Evolutionary conservation across 192 early-diverging fungal genomes (phyloP), one percentile per base, ranked within the genome.

Genomic region (Umbelopsis isabellina): DNA sequence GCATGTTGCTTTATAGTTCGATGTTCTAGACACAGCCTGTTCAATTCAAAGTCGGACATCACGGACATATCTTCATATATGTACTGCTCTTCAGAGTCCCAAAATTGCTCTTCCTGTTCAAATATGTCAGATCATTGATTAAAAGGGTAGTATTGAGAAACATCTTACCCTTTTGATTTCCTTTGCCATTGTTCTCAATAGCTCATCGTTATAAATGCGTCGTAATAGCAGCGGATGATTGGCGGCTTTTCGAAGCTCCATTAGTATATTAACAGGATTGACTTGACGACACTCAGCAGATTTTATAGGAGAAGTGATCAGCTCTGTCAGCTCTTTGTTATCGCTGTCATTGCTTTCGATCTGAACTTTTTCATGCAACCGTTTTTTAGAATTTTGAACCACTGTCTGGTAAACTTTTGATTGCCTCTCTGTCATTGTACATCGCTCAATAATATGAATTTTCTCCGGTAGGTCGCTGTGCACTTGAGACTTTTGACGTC

Each of bases 31-130:
- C 92, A 94, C 3, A 95, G 68, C 20, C 82, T 74, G 74, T 94
- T 88, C 47, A 97, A 76, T 61, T 95, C 91, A 83, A 94, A 96
- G 72, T 97, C 95, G 35, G 83, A 88, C 90, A 95, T 92, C 6
- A 93, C 81, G 16, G 85, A 73, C 93, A 97, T 93, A 66, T 97
- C 95, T 37, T 97, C 94, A 49, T 84, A 80, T 21, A 97, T 85
- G 71, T 89, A 94, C 25, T 91, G 65, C 51, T 86, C 84, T 44
- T 87, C 86, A 0, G 91, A 86, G 51, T 95, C 93, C 64, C 88
- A 86, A 72, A 92, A 94, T 50, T 91, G 82, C 1, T 84, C 77
- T 76, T 95, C 94, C 75, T 86, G 68, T 51, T 85, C 2, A 55
- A 33, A 21, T 13, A 30, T 5, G 37, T 41, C 1, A 45, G 27